Conservation (phyloP, 2,329 filamentous ascomycete genomes). For the Ascocoryne sarcoides region DNA sequence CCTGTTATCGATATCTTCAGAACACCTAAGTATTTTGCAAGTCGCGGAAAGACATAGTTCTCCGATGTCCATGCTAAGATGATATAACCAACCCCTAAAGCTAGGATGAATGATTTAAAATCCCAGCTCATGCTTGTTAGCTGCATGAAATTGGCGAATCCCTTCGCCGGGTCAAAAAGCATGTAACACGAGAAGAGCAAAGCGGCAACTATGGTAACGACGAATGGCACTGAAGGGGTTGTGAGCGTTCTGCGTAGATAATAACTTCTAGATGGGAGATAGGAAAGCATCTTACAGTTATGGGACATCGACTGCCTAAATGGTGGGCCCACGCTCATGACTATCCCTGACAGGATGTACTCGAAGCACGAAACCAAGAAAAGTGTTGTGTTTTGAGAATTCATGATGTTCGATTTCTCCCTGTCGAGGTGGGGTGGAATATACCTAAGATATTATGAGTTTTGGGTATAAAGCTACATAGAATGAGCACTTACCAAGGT, state of each 20-base stretch:
- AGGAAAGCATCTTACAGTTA: constrained; percentile 56
- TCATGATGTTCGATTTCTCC: constrained; percentile 76
- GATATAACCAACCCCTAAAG: constrained; percentile 62
- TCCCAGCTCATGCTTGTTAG: constrained; percentile 64
- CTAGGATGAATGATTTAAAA: constrained; percentile 67
- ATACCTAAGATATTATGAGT: constrained; percentile 42
- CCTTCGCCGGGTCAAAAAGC: constrained; percentile 63
- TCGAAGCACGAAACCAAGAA: constrained; percentile 91
- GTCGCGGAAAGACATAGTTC: constrained; percentile 54
- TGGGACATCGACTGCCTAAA: constrained; percentile 73
- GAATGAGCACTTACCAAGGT: constrained; percentile 52
- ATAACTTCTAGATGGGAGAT: too few relatives aligned
- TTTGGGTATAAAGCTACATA: neutral
- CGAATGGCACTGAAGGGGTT: constrained; percentile 71
- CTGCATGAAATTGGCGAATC: constrained; percentile 71
- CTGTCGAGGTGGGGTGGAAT: constrained; percentile 68
- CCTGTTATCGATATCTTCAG: constrained; percentile 48
- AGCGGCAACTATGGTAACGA: constrained; percentile 63
- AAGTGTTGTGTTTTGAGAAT: constrained; percentile 86
- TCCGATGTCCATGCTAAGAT: constrained; percentile 63
- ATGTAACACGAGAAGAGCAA: constrained; percentile 67
- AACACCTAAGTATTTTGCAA: constrained; percentile 60
- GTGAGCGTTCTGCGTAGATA: too few relatives aligned
- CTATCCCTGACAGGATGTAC: constrained; percentile 83
- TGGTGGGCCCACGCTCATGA: constrained; percentile 83